These are phyloP conservation scores for Tulasnella sp. DNA, from an alignment of 768 basidiomycete genomes.

Conservation along the genomic window DNA sequence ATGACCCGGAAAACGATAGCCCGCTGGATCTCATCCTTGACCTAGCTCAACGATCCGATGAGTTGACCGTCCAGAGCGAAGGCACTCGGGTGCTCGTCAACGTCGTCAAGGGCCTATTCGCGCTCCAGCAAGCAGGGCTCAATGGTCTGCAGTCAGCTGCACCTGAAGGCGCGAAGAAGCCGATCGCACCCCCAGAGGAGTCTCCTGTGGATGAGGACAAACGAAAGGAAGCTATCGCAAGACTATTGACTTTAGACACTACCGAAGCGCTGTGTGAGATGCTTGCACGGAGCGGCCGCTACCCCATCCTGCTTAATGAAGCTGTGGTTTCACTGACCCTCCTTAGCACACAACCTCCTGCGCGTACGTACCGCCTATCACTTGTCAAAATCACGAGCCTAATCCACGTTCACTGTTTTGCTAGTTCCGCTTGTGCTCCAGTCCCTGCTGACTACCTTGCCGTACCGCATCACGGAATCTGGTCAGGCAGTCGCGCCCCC, in stretches of 20 bases:
- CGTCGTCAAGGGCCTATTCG: slow-evolving; percentile 67
- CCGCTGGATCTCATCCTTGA: slow-evolving; percentile 60
- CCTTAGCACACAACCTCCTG: slow-evolving; percentile 50
- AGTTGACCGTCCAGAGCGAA: slow-evolving; percentile 75
- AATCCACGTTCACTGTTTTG: not conserved
- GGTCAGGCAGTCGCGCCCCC: not conserved
- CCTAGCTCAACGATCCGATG: slow-evolving; percentile 68
- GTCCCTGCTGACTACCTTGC: slow-evolving; percentile 42
- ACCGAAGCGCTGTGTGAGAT: slow-evolving; percentile 56
- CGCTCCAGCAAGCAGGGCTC: slow-evolving; percentile 19
- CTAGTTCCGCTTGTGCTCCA: slow-evolving; percentile 55
- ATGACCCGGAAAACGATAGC: slow-evolving; percentile 20
- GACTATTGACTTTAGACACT: slow-evolving; percentile 41
- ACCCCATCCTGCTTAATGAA: slow-evolving; percentile 81
- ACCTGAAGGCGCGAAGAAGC: not conserved
- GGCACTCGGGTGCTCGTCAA: slow-evolving; percentile 83
- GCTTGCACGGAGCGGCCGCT: slow-evolving; percentile 63
- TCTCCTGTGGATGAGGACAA: slow-evolving; percentile 20
- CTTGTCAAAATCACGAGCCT: not conserved
- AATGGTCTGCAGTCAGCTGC: slow-evolving; percentile 15
- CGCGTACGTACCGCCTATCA: slow-evolving; percentile 38
- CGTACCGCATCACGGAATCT: slow-evolving; percentile 16
- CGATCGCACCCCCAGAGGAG: slow-evolving; percentile 21
- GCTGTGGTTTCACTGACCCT: slow-evolving; percentile 74
- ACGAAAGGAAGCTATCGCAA: slow-evolving; percentile 41